A percentile compares a stretch with the other conserved stretches of the same genome.
These are phyloP conservation scores for Piper betle DNA, from an alignment of 164 flowering plant genomes.

Conservation along the genomic window DNA sequence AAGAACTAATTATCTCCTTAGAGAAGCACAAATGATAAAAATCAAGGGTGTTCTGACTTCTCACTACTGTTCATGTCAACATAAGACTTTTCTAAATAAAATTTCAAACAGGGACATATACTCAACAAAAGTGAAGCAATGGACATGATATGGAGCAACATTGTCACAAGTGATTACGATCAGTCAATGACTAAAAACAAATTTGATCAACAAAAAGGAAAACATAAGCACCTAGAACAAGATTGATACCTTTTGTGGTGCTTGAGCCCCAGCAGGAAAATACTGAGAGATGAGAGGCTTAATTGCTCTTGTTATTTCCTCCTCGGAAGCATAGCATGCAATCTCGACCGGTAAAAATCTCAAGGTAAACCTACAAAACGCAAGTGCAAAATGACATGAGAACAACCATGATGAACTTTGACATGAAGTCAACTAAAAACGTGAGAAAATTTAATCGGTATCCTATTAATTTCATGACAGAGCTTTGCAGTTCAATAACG, in stretches of 20 bases:
- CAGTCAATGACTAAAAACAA: background rate
- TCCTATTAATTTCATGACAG: background rate
- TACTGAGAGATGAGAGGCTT: slow-evolving; percentile 46
- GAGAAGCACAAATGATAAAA: too few species aligned
- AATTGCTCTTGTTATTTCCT: slow-evolving; percentile 74
- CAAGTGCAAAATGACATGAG: background rate
- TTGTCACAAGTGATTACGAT: too few species aligned
- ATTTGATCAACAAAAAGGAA: background rate
- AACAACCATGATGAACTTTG: background rate
- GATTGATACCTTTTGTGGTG: slow-evolving; percentile 46
- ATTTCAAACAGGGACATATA: too few species aligned
- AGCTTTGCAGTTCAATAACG: too few species aligned
- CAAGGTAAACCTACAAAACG: slow-evolving; percentile 51
- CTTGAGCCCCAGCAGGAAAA: slow-evolving; percentile 57
- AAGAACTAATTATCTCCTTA: too few species aligned
- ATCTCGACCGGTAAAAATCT: slow-evolving; percentile 79
- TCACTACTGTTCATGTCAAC: too few species aligned
- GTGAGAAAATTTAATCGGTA: background rate
- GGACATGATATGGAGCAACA: background rate
- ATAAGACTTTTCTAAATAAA: too few species aligned
- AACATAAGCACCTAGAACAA: background rate
- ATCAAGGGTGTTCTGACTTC: too few species aligned
- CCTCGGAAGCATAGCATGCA: slow-evolving; percentile 90
- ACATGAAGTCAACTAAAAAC: background rate
- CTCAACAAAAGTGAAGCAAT: background rate